Conservation (phyloP, 441 rosid species). For the Jatropha podagrica region DNA sequence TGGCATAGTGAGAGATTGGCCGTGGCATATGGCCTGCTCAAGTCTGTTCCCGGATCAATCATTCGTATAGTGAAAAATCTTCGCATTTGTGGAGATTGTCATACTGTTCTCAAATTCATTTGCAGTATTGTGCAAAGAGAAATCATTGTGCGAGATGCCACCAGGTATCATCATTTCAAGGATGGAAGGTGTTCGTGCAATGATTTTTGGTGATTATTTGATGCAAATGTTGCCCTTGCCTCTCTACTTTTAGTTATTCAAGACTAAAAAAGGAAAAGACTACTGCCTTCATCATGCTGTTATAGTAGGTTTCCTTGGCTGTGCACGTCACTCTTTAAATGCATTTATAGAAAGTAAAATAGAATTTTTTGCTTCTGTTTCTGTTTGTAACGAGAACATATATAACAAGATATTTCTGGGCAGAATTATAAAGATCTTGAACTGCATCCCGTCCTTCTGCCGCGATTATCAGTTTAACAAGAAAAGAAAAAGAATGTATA, state of each 20-base stretch:
- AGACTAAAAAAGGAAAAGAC: not conserved
- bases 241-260: not conserved
- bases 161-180: constrained; percentile 70
- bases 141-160: constrained; percentile 64
- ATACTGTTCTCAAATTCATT: constrained; percentile 54
- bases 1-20: constrained; percentile 86
- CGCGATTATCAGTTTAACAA: not conserved
- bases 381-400: not conserved
- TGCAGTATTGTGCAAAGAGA: constrained; percentile 53
- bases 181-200: constrained; percentile 69
- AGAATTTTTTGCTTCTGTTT: not conserved
- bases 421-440: not conserved
- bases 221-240: not conserved
- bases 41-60: constrained; percentile 46
- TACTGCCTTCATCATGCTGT: not conserved
- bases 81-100: constrained; percentile 75
- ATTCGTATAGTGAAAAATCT: constrained; percentile 68
- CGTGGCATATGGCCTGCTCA: constrained; percentile 72
- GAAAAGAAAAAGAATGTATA: no score
- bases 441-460: not conserved
- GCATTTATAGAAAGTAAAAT: not conserved
- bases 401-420: not conserved
- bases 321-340: no score
- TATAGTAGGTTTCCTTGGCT: no score
- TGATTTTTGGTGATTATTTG: constrained; percentile 59